Percentiles rank a stretch among this genome's conserved stretches.
phyloP scores from a whole-genome alignment of 208 protist species.

The Trypanosoma theileri region DNA sequence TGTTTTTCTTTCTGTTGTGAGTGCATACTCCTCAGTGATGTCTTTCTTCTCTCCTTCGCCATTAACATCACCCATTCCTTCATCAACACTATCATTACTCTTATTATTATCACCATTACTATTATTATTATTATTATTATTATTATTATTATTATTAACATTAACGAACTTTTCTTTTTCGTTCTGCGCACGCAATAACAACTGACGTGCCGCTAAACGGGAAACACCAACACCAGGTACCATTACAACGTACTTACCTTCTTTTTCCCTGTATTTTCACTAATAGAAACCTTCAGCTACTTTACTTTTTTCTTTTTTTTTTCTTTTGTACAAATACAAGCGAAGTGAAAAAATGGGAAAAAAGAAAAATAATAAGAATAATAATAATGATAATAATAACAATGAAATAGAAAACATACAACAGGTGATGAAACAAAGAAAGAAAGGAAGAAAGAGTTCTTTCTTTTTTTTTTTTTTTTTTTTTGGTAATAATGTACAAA shows the following conservation, averaged over 20 bases:
- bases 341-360: neutral
- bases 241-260: neutral
- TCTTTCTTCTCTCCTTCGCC: too few relatives aligned
- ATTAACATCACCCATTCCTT: too few relatives aligned
- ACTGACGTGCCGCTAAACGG: neutral
- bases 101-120: neutral
- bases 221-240: neutral
- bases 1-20: too few relatives aligned
- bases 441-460: neutral
- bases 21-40: too few relatives aligned
- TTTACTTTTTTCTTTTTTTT: too few relatives aligned
- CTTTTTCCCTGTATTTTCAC: too few relatives aligned
- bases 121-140: neutral
- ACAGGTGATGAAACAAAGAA: neutral
- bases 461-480: neutral
- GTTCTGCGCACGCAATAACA: neutral
- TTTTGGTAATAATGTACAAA: constrained; percentile 1
- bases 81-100: too few relatives aligned
- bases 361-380: neutral
- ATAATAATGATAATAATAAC: neutral
- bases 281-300: too few relatives aligned
- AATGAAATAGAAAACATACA: neutral
- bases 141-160: neutral
- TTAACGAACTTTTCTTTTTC: neutral
- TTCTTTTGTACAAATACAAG: too few relatives aligned